phyloP scores from a whole-genome alignment of 2,329 filamentous ascomycete genomes.

The Cercospora zeina region DNA sequence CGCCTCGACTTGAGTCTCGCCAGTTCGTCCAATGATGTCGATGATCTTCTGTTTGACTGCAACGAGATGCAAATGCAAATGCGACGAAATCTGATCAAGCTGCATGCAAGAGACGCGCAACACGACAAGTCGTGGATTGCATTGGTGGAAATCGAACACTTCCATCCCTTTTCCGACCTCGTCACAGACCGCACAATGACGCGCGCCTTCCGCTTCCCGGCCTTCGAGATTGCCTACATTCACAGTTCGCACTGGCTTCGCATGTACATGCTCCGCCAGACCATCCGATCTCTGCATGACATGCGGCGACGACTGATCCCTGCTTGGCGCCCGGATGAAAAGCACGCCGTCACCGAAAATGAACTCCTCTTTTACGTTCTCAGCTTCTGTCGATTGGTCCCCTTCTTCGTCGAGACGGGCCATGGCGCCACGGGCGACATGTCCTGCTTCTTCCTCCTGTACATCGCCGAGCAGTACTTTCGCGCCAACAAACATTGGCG shows the following conservation, averaged over 20 bases:
- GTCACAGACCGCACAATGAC: constrained; percentile 33
- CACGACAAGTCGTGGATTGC: constrained; percentile 21
- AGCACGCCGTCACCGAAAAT: constrained; percentile 24
- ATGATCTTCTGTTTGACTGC: constrained; percentile 26
- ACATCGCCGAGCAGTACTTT: constrained; percentile 27
- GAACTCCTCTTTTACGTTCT: constrained; percentile 30
- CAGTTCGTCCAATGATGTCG: constrained; percentile 16
- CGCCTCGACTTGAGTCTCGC: constrained; percentile 17
- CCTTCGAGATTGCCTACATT: constrained; percentile 34
- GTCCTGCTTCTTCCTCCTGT: constrained; percentile 35
- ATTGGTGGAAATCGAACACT: constrained; percentile 29
- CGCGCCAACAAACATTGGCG: constrained; percentile 14
- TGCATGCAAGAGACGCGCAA: constrained; percentile 4
- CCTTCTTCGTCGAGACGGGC: constrained; percentile 32
- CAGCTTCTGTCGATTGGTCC: constrained; percentile 32
- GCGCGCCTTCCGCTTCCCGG: constrained; percentile 31
- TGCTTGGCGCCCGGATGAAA: constrained; percentile 22
- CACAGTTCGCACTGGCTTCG: constrained; percentile 35
- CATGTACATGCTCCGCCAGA: constrained; percentile 32
- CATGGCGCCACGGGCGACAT: constrained; percentile 32
- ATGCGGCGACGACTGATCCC: constrained; percentile 22
- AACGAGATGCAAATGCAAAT: constrained; percentile 24
- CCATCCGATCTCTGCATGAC: constrained; percentile 26
- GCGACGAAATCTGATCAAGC: constrained; percentile 14
- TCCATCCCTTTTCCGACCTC: constrained; percentile 27